Evolutionary conservation across 441 rosid genomes (phyloP), one percentile per base, ranked within the genome.

Genomic region (Flueggea neowawraea): DNA sequence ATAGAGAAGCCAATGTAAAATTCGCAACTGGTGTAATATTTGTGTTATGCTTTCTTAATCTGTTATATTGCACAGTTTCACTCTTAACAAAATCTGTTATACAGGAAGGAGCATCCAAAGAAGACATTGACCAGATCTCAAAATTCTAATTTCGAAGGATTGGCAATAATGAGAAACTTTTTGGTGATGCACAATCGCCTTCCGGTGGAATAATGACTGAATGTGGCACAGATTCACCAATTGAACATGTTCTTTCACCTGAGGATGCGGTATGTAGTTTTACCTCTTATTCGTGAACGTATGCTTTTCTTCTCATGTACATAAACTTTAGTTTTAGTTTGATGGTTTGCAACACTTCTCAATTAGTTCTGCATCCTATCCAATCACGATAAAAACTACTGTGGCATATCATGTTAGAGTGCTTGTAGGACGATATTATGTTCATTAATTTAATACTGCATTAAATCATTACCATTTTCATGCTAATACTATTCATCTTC

Each of bases 71-170:
- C 41, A 36, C 41, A 12, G 17, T 33, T 17, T 43, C 32, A 12
- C 50, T 44, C 22, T 10, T 6, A 17, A n/a, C 39, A 59, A 6
- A 41, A 13, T 59, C 62, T 55, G 62, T 63, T 32, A 39, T 69
- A 76, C 88, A 95, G 99, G 97, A 88, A 78, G 98, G 98, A 77
- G 98, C 99, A 54, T 77, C 98, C 6, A 89, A 78, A 66, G 96
- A 86, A 68, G 99, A 95, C 68, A 86, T 95, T 55, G 99, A 95
- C 16, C 88, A 80, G 75, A 80, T 95, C 62, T 73, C 89, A 14
- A 91, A 85, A 74, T 95, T 81, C 78, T 89, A 78, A 76, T 95
- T 79, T 68, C 82, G 74, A 57, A 86, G 69, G 66, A 48, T 31
- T 61, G 71, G 62, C 17, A 57, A 66, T 12, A 60, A 62, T 50